Percentiles rank a stretch among this genome's conserved stretches.
Conservation (phyloP, 441 rosid species). For the Syzygium malaccense region DNA sequence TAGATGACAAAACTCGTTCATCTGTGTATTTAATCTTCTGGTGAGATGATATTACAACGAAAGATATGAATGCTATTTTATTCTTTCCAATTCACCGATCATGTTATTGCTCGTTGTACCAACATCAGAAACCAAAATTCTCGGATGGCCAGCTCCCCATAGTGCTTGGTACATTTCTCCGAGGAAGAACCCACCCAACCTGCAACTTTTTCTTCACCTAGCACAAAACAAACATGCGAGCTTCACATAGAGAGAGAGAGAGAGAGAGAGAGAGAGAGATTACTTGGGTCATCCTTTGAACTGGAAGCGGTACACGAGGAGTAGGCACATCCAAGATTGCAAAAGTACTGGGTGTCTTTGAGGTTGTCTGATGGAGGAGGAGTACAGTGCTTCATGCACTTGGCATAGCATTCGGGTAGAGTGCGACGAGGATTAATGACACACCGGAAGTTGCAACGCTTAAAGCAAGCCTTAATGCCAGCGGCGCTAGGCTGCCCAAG, state of each 20-base stretch:
- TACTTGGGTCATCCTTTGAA: background rate
- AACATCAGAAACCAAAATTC: background rate
- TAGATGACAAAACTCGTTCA: background rate
- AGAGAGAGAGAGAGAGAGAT: background rate
- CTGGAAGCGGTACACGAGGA: background rate
- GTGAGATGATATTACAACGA: background rate
- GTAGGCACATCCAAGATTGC: background rate
- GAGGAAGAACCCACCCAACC: background rate
- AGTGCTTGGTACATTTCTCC: background rate
- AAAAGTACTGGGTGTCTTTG: background rate
- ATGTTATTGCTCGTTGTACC: background rate
- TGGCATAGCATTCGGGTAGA: too few species aligned
- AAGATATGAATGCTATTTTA: background rate
- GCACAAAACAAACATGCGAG: background rate
- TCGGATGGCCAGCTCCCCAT: background rate
- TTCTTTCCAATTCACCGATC: background rate
- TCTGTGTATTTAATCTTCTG: background rate
- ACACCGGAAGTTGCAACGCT: too few species aligned
- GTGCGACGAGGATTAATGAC: too few species aligned
- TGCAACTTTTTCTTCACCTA: background rate
- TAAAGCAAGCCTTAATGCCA: too few species aligned
- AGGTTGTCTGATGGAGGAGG: too few species aligned
- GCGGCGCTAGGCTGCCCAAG: too few species aligned
- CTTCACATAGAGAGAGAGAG: background rate
- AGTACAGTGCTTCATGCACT: too few species aligned